phyloP scores from a whole-genome alignment of 306 rosid genomes.

The Lathyrus sativus region DNA sequence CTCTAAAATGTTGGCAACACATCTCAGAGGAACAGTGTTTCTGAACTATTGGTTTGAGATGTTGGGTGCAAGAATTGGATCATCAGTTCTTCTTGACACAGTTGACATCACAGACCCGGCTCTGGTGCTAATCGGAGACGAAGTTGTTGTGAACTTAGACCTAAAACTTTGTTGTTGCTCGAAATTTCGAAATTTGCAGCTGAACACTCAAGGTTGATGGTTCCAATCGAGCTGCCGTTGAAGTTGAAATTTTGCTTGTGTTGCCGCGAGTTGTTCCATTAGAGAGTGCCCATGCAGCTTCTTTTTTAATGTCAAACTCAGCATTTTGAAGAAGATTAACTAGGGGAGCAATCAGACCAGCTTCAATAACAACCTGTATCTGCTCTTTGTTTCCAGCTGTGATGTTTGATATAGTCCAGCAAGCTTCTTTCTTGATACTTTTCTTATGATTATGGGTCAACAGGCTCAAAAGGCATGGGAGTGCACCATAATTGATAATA shows the following conservation, averaged over 20 bases:
- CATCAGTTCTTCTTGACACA: no score
- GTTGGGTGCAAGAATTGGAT: no score
- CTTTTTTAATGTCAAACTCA: slow-evolving; percentile 95
- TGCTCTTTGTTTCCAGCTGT: slow-evolving; percentile 91
- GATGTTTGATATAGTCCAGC: slow-evolving; percentile 95
- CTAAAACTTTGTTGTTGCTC: no score
- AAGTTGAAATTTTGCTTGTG: no score
- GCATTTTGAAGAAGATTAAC: slow-evolving; percentile 89
- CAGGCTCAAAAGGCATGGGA: slow-evolving; percentile 78
- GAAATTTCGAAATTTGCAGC: no score
- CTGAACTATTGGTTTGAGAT: slow-evolving; percentile 81
- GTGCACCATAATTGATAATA: slow-evolving; percentile 75
- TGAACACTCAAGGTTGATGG: no score
- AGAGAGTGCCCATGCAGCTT: no score
- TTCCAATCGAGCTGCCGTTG: no score
- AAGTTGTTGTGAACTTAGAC: no score
- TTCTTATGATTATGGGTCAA: slow-evolving; percentile 85
- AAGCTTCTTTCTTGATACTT: slow-evolving; percentile 91
- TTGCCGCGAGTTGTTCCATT: no score
- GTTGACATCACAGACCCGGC: no score
- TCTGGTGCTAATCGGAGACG: no score
- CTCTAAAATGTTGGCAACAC: slow-evolving; percentile 70
- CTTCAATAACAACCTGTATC: slow-evolving; percentile 90
- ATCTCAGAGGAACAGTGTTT: slow-evolving; percentile 85
- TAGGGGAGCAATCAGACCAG: slow-evolving; percentile 72